A percentile compares a stretch with the other conserved stretches of the same genome.
Conservation (phyloP, 108 stramenopile genomes). For the Hondaea fermentalgiana region DNA sequence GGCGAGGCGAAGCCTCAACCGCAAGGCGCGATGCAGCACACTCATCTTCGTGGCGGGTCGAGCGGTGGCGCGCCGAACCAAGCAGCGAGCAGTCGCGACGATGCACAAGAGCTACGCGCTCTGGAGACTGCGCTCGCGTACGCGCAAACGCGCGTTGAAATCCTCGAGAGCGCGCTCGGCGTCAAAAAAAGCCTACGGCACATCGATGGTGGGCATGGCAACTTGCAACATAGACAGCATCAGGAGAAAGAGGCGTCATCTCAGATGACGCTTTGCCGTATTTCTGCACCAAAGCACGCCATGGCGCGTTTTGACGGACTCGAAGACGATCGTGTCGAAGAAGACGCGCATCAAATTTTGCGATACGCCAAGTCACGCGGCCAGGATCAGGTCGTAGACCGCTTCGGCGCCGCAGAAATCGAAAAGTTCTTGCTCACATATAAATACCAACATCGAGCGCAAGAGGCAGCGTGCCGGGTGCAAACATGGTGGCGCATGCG, state of each 20-base stretch:
- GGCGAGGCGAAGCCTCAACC: too few relatives aligned
- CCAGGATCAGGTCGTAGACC: neutral
- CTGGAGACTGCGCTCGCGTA: neutral
- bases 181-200: neutral
- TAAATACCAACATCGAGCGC: neutral
- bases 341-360: neutral
- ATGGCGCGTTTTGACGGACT: neutral
- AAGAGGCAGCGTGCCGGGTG: neutral
- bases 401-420: neutral
- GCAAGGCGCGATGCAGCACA: too few relatives aligned
- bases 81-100: neutral
- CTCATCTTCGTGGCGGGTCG: too few relatives aligned
- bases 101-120: neutral
- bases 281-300: too few relatives aligned
- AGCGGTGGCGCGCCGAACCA: too few relatives aligned
- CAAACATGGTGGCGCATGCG: constrained; percentile 2
- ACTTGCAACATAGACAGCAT: too few relatives aligned
- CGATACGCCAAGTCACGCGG: neutral
- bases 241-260: too few relatives aligned
- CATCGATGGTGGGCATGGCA: too few relatives aligned
- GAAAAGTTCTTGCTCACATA: neutral
- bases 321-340: neutral
- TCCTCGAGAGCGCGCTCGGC: neutral
- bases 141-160: neutral
- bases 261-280: too few relatives aligned